Evolutionary conservation across 1,284 basidiomycete genomes (phyloP).

Genomic region (Taiwanofungus camphoratus): DNA sequence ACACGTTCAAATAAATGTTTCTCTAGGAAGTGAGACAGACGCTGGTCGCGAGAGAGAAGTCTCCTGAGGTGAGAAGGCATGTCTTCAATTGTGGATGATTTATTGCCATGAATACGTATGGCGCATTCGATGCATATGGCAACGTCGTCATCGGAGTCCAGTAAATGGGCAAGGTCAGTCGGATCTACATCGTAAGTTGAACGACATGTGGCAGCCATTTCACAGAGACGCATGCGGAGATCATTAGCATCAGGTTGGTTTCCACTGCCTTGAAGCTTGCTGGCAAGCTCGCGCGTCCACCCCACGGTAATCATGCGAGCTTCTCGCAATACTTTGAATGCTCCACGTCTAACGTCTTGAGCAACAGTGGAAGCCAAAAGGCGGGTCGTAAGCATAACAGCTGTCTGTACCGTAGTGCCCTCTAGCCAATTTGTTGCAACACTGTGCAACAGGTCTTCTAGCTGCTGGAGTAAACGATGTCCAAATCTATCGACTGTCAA

Average conservation of each 20-base stretch:
- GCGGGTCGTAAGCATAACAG: constrained; percentile 31
- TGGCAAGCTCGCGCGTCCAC: constrained; percentile 33
- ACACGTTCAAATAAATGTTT: constrained; percentile 12
- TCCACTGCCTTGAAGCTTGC: constrained; percentile 19
- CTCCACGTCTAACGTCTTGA: constrained; percentile 7
- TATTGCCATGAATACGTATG: constrained; percentile 29
- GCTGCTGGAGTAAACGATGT: constrained; percentile 27
- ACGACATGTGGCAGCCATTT: constrained; percentile 34
- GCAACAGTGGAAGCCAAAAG: constrained; percentile 27
- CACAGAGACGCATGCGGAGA: constrained; percentile 26
- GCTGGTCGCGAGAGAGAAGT: constrained; percentile 24
- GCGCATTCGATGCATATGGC: constrained; percentile 30
- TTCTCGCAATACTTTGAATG: constrained; percentile 23
- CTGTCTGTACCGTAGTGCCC: constrained; percentile 29
- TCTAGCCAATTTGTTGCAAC: constrained; percentile 43
- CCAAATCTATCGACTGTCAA: constrained; percentile 28
- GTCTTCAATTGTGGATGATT: constrained; percentile 8
- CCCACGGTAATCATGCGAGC: constrained; percentile 27
- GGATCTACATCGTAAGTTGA: constrained; percentile 35
- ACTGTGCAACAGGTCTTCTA: too few relatives aligned
- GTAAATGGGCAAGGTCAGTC: constrained; percentile 2
- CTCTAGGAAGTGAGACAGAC: constrained; percentile 27
- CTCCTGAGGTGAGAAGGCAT: constrained; percentile 3
- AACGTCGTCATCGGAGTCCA: constrained; percentile 19
- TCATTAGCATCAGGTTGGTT: constrained; percentile 17